A percentile compares a stretch with the other conserved stretches of the same genome.
Evolutionary conservation across 2,329 filamentous ascomycete species (phyloP).

Genomic region (Aspergillus neoniger): DNA sequence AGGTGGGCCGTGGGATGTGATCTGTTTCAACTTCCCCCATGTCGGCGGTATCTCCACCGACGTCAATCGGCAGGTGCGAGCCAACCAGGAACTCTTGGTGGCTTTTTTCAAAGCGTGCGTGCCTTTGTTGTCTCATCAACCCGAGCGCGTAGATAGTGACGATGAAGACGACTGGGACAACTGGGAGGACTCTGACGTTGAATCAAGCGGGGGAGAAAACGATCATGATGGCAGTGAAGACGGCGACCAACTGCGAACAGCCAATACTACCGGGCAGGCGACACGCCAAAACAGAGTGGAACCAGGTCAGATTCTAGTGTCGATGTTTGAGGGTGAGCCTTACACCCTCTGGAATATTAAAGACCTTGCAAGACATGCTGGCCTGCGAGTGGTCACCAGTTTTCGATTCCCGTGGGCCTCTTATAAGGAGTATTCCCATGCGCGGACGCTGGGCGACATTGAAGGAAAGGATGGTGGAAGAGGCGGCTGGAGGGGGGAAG

Average conservation of each 20-base stretch:
- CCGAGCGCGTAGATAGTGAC: constrained; percentile 20
- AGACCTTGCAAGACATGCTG: constrained; percentile 75
- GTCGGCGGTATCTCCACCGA: constrained; percentile 89
- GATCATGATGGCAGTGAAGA: constrained; percentile 23
- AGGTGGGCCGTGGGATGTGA: constrained; percentile 64
- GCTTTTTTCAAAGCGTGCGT: constrained; percentile 51
- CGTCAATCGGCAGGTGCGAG: constrained; percentile 88
- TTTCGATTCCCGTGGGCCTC: constrained; percentile 51
- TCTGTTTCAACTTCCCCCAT: constrained; percentile 97
- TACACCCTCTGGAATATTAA: constrained; percentile 95
- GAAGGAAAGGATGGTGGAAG: constrained; percentile 41
- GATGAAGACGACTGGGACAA: constrained; percentile 22
- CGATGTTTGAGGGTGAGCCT: constrained; percentile 88
- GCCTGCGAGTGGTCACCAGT: constrained; percentile 49
- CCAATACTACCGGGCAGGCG: constrained; percentile 3
- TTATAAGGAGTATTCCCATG: constrained; percentile 52
- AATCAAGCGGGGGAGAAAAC: constrained; percentile 25
- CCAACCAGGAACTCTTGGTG: constrained; percentile 70
- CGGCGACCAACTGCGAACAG: constrained; percentile 6
- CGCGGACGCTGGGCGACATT: constrained; percentile 49
- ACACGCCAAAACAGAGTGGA: constrained; percentile 26
- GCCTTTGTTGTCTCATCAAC: constrained; percentile 40
- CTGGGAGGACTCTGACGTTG: constrained; percentile 26
- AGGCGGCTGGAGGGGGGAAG: constrained; percentile 51
- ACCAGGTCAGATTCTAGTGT: constrained; percentile 69